phyloP scores from a whole-genome alignment of 164 flowering plant genomes.

The Nelumbo lutea region DNA sequence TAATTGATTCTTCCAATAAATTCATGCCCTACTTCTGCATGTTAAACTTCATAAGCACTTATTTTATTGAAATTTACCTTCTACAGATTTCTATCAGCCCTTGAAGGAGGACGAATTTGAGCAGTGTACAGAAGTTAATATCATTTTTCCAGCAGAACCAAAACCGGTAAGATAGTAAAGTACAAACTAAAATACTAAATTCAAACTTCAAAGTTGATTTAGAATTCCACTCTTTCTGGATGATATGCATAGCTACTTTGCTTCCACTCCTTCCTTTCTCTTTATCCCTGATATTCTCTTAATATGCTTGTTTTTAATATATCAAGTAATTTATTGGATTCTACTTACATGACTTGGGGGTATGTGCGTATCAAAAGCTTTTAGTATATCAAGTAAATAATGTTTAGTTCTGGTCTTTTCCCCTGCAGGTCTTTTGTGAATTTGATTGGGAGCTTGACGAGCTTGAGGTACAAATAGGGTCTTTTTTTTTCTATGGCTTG shows the following conservation, averaged over 20 bases:
- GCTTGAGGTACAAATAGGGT: slow-evolving; percentile 47
- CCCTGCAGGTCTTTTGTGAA: slow-evolving; percentile 66
- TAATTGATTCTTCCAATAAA: too few relatives aligned
- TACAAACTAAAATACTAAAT: neutral
- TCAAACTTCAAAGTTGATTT: neutral
- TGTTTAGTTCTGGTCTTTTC: neutral
- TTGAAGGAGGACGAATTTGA: slow-evolving; percentile 81
- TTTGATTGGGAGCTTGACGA: slow-evolving; percentile 96
- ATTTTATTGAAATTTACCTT: neutral
- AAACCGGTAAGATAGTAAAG: slow-evolving; percentile 53
- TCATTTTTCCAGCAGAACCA: slow-evolving; percentile 67
- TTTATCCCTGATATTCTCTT: neutral
- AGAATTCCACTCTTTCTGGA: neutral
- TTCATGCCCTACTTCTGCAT: too few relatives aligned
- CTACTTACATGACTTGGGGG: too few relatives aligned
- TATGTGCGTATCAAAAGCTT: too few relatives aligned
- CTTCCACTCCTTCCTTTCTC: neutral
- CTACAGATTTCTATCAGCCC: slow-evolving; percentile 82
- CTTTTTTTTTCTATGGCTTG: neutral
- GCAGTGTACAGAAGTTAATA: slow-evolving; percentile 70
- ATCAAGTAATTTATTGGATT: neutral
- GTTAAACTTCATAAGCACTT: too few relatives aligned
- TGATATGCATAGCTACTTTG: neutral
- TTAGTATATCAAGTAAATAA: neutral
- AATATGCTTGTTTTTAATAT: neutral